These are phyloP conservation scores for Xylogone sp. DNA, from an alignment of 2,329 filamentous ascomycete species.

Conservation along the genomic window DNA sequence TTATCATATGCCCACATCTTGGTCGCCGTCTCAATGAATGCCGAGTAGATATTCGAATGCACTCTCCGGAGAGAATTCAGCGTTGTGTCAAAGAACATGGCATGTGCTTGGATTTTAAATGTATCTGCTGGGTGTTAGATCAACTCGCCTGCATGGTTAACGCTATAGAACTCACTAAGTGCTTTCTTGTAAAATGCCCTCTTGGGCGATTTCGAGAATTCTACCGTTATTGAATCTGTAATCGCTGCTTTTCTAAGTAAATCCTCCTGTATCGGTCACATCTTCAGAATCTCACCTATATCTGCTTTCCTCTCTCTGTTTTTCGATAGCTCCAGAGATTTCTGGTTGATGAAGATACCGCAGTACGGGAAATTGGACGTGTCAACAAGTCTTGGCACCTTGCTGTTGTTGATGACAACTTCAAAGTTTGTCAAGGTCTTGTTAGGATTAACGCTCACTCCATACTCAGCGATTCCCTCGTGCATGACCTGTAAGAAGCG, in stretches of 20 bases:
- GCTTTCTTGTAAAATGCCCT: constrained; percentile 77
- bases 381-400: constrained; percentile 46
- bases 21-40: constrained; percentile 73
- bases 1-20: constrained; percentile 64
- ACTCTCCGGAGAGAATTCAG: constrained; percentile 71
- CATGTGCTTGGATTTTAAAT: constrained; percentile 82
- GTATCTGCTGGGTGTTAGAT: constrained; percentile 37
- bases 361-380: constrained; percentile 76
- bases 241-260: constrained; percentile 39
- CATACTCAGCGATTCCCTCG: constrained; percentile 71
- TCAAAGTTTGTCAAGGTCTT: constrained; percentile 89
- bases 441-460: constrained; percentile 68
- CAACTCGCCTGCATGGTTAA: background rate
- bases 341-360: constrained; percentile 71
- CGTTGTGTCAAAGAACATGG: constrained; percentile 76
- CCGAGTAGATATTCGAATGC: constrained; percentile 69
- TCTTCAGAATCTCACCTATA: constrained; percentile 40
- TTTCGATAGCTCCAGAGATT: constrained; percentile 70
- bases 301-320: constrained; percentile 52
- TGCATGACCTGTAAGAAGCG: constrained; percentile 80
- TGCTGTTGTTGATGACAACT: constrained; percentile 47
- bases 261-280: constrained; percentile 11
- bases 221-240: constrained; percentile 74
- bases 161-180: constrained; percentile 51
- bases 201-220: constrained; percentile 68